Evolutionary conservation across 805 yeast genomes (phyloP), one percentile per base, ranked within the genome.

Genomic region (Candida vartiovaarae): DNA sequence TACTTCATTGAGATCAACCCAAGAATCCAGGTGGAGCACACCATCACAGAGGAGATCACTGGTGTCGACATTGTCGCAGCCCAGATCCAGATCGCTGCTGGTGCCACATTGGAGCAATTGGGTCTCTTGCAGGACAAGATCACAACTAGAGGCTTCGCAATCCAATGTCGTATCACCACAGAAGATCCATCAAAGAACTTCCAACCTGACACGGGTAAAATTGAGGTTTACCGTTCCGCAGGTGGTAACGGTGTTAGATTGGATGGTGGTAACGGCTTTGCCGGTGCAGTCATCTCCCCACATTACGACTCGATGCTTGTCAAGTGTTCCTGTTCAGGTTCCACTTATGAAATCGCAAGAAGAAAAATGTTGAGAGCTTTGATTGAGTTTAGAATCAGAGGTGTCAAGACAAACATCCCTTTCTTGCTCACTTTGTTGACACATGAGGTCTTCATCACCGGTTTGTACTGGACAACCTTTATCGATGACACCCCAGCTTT

Each of bases 221-320:
- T 91, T 57, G 99, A 91, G 67, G 99, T 91, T 38, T 91, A 91
- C 74, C 81, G 98, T 66, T 89, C 97, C 38, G 87, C 98, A 24
- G 99, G 99, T 69, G 99, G 99, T 74, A 93, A 93, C 62, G 99
- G 99, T 66, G 97, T 93, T 39, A 82, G 99, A 72, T 76, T 93
- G 56, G 99, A 91, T 61, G 99, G 99, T 71, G 98, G 98, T 70
- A 91, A 91, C 64, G 97, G 96, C 4, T 91, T 88, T 65, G 95
- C 96, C 9, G 99, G 99, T 52, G 85, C 97, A 24, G 81, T 93
- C 53, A 93, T 91, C 55, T 83, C 96, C 31, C 99, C 99, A 35
- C 96, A 88, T 68, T 91, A 91, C 70, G 99, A 91, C 69, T 90
- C 97, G 32, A 85, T 91, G 96, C 78, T 91, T 76, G 99, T 91